Base-by-base conservation (phyloP, 2,329 filamentous ascomycete genomes). In the Colletotrichum eleusines region DNA sequence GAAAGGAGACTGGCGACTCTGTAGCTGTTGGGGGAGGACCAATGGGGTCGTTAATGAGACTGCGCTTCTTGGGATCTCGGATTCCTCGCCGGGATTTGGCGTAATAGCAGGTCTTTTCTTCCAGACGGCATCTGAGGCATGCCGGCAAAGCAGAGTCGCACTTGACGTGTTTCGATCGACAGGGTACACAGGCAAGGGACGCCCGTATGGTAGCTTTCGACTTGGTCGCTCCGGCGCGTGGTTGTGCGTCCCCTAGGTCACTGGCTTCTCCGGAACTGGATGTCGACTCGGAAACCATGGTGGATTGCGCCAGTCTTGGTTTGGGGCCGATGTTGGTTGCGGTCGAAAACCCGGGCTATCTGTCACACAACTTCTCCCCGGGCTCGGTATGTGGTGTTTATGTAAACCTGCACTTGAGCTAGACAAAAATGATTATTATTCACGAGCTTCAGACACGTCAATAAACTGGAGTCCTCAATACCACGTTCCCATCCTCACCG, bases 71-170 rank as follows among this genome's bases (percentile, higher is more conserved):
- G 12, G 77, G 75, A 72, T 81, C 79, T 46, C 79, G 77, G 58
- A 80, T 82, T 16, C 85, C 84, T 73, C 85, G 79, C 44, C 84
- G 80, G 16, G 85, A 87, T 72, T 82, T 82, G 26, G 83, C 79
- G 75, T 86, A 87, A 68, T 80, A 80, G 66, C 85, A 87, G 35
- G 82, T 77, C 68, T 83, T 84, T 33, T 80, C 80, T 54, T 81
- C 80, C 26, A 78, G 54, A 77, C 80, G 46, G 81, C 84, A 72
- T 85, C 84, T 73, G 84, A 87, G 40, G 85, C 77, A 76, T 82
- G 82, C 38, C 79, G 81, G 67, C 75, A 79, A 61, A 79, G 81
- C 57, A 20, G 55, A 63, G 51, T 69, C 48, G 73, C 48, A 74
- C 74, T 66, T 74, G 55, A 69, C 88, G 60, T 88, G 87, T 75